Evolutionary conservation across 2,329 filamentous ascomycete species (phyloP).

Genomic region (Diaporthe ampelina): DNA sequence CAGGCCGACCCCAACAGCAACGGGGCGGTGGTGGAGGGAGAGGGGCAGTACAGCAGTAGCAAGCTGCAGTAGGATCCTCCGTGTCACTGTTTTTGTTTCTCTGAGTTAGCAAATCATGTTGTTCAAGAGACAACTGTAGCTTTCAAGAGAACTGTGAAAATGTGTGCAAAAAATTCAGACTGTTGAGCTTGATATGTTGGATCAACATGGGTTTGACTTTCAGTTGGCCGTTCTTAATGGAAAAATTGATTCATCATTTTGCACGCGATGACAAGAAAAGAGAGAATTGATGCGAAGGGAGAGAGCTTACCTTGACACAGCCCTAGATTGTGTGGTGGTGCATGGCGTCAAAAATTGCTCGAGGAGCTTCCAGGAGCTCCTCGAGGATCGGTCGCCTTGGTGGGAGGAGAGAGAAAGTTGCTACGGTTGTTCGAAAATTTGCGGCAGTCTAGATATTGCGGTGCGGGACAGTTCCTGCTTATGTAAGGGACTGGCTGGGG

Average conservation of each 20-base stretch:
- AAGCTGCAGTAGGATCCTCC: background rate
- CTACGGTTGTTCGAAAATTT: background rate
- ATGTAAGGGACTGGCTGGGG: background rate
- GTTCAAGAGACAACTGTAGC: background rate
- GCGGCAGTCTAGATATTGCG: background rate
- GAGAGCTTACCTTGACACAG: conserved; percentile 31
- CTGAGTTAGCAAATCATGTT: conserved; percentile 24
- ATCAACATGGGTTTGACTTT: conserved; percentile 46
- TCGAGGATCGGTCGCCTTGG: background rate
- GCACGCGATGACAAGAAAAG: conserved; percentile 17
- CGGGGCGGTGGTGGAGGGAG: background rate
- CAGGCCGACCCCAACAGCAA: too few relatives aligned
- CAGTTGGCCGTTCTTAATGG: conserved; percentile 47
- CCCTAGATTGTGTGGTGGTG: background rate
- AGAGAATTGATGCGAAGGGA: background rate
- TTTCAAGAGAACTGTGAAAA: background rate
- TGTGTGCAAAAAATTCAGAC: conserved; percentile 61
- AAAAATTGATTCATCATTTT: conserved; percentile 44
- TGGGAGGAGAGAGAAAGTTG: background rate
- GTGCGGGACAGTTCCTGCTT: background rate
- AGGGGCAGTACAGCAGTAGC: too few relatives aligned
- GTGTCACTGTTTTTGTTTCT: conserved; percentile 27
- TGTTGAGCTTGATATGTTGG: conserved; percentile 72
- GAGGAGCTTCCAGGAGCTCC: background rate
- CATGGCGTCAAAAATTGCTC: background rate